Base-by-base conservation (phyloP, 2,329 filamentous ascomycete genomes). In the Cercospora brassicicola region DNA sequence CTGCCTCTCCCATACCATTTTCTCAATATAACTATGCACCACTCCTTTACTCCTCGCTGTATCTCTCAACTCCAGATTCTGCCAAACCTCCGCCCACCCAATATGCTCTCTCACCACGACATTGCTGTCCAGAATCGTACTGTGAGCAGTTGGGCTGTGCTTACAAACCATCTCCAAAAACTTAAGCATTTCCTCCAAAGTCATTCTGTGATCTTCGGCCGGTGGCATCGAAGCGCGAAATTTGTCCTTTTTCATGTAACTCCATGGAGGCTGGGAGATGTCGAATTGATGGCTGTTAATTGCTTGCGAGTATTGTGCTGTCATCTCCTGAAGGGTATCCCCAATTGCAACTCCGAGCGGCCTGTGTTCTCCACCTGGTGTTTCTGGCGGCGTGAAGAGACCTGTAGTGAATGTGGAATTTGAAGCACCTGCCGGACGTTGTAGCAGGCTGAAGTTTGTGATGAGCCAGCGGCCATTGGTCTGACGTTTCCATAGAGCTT, bases 51-150 rank as follows among this genome's bases (percentile, higher is more conserved):
- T 28, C 20, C 51, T 64, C 48, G 48, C 62, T 20, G 62, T 64
- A 28, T 64, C 62, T 15, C 62, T 55, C 62, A 64, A 31, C 9
- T 64, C 62, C 20, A 64, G 20, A 31, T 56, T 56, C 62, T 64
- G 62, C 62, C 62, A 64, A 20, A 64, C 62, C 26, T 64, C 62
- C 51, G 62, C 62, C 62, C 48, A 56, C 6, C 62, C 62, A 5
- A 64, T 57, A 10, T 64, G 31, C 23, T 64, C 62, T 26, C 48
- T 20, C 6, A 64, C 62, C 4, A 57, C 18, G 13, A 39, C 51
- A 42, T 33, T 56, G n/a, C 48, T 56, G 7, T 64, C 62, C n/a
- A 64, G 10, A 13, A 64, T 64, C 33, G 62, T 64, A 3, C 62
- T 64, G 20, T 53, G 48, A 10, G 62, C 62, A 15, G 48, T 57